A percentile compares a stretch with the other conserved stretches of the same genome.
phyloP scores from a whole-genome alignment of 768 basidiomycete genomes.

The Polyporus arcularius region DNA sequence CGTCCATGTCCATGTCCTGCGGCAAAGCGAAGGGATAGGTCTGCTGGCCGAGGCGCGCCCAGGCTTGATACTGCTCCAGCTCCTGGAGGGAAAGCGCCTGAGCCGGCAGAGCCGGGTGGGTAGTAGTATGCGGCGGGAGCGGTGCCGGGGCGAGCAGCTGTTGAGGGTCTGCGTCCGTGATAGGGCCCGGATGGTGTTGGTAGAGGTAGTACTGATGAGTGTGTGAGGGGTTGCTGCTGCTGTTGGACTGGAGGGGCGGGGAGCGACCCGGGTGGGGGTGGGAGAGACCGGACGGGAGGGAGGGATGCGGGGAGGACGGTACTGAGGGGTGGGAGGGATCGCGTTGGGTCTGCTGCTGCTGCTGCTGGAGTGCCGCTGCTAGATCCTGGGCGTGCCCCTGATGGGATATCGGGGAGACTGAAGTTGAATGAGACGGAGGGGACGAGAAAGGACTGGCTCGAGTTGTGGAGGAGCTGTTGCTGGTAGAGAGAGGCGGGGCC shows the following conservation, averaged over 20 bases:
- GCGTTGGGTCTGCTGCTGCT: slow-evolving; percentile 45
- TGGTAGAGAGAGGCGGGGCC: slow-evolving; percentile 26
- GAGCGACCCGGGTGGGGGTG: slow-evolving; percentile 41
- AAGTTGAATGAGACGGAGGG: slow-evolving; percentile 50
- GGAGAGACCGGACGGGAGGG: slow-evolving; percentile 39
- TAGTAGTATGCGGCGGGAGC: slow-evolving; percentile 68
- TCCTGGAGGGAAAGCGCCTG: slow-evolving; percentile 40
- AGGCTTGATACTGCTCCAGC: slow-evolving; percentile 44
- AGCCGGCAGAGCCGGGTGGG: slow-evolving; percentile 39
- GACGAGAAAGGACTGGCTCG: slow-evolving; percentile 71
- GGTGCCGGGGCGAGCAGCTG: slow-evolving; percentile 67
- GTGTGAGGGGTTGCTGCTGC: slow-evolving; percentile 37
- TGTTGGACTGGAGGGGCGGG: slow-evolving; percentile 36
- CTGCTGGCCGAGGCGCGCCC: slow-evolving; percentile 38
- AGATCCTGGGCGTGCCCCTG: slow-evolving; percentile 47
- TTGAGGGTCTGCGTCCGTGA: slow-evolving; percentile 51
- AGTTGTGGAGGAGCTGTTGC: slow-evolving; percentile 32
- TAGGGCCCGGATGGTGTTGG: slow-evolving; percentile 50
- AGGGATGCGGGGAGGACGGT: slow-evolving; percentile 75
- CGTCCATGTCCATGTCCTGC: slow-evolving; percentile 36
- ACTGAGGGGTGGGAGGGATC: slow-evolving; percentile 73
- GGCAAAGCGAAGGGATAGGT: slow-evolving; percentile 38
- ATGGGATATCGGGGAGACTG: slow-evolving; percentile 40
- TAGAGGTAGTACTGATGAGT: slow-evolving; percentile 59
- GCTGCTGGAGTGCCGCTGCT: slow-evolving; percentile 54